A percentile compares a stretch with the other conserved stretches of the same genome.
These are phyloP conservation scores for Boletus eberwhitei DNA, from an alignment of 768 basidiomycete species.

Conservation along the genomic window DNA sequence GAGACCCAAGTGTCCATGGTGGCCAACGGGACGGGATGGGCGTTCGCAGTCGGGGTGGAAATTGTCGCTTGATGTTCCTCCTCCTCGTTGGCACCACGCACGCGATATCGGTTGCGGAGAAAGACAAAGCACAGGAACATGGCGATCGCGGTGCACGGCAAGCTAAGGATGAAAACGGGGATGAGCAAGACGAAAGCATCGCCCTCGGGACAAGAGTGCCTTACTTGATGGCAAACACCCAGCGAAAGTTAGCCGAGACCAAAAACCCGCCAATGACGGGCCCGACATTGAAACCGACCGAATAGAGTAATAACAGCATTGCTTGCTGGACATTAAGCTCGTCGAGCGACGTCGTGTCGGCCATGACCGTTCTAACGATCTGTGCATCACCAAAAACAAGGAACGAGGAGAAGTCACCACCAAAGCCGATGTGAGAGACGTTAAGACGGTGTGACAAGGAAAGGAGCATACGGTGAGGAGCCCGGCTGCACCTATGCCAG, in stretches of 20 bases:
- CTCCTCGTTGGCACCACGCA: constrained; percentile 17
- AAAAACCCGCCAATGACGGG: constrained; percentile 44
- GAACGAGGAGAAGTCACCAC: not conserved
- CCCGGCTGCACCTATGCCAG: constrained; percentile 49
- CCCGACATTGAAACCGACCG: constrained; percentile 41
- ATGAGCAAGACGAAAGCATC: not conserved
- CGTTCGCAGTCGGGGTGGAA: not conserved
- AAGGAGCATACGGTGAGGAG: constrained; percentile 31
- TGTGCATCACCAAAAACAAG: not conserved
- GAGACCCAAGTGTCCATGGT: constrained; percentile 20
- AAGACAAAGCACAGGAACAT: constrained; percentile 41
- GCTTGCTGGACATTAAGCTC: constrained; percentile 42
- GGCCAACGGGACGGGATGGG: not conserved
- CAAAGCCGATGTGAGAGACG: not conserved
- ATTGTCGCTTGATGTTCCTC: constrained; percentile 6
- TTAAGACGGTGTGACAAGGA: not conserved
- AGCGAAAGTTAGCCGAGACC: constrained; percentile 41
- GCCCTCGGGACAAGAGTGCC: constrained; percentile 1
- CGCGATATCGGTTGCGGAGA: constrained; percentile 31
- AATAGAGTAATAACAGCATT: constrained; percentile 42
- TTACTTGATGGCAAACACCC: constrained; percentile 57
- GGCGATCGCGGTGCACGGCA: constrained; percentile 37
- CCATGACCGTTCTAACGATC: constrained; percentile 43
- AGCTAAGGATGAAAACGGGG: constrained; percentile 22
- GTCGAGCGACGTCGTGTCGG: constrained; percentile 42